Percentiles rank a stretch among this genome's conserved stretches.
phyloP scores from a whole-genome alignment of 139 green algal genomes.

The Micromonas commoda region DNA sequence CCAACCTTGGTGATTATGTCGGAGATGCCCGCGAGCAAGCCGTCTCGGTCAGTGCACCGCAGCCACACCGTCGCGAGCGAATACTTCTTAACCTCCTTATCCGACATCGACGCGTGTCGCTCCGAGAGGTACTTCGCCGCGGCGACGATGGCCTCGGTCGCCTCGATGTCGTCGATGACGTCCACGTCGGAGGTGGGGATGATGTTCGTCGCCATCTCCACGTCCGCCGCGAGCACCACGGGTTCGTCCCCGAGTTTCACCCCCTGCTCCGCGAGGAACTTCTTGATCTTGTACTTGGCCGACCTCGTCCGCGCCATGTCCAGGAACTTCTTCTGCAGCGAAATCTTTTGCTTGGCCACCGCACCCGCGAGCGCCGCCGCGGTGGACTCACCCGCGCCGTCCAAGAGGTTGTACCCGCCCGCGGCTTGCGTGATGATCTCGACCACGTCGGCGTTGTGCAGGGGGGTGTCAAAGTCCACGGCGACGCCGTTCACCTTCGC shows the following conservation, averaged over 20 bases:
- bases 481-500: slow-evolving; percentile 68
- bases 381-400: neutral
- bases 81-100: slow-evolving; percentile 2
- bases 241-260: neutral
- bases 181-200: slow-evolving; percentile 4
- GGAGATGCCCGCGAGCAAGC: neutral
- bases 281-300: neutral
- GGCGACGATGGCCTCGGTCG: neutral
- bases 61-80: neutral
- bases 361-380: neutral
- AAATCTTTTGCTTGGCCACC: neutral
- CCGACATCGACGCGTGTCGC: neutral
- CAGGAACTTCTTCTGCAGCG: neutral
- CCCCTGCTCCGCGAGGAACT: neutral
- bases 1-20: neutral
- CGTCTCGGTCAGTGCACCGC: neutral
- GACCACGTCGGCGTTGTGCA: slow-evolving; percentile 78
- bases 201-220: neutral
- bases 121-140: neutral
- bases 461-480: slow-evolving; percentile 45
- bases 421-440: slow-evolving; percentile 52
- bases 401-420: neutral
- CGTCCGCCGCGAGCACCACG: neutral
- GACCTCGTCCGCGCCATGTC: neutral
- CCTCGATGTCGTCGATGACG: neutral